Percentiles rank a stretch among this genome's conserved stretches.
Evolutionary conservation across 2,329 filamentous ascomycete species (phyloP).

Genomic region (Aspergillus melleus): DNA sequence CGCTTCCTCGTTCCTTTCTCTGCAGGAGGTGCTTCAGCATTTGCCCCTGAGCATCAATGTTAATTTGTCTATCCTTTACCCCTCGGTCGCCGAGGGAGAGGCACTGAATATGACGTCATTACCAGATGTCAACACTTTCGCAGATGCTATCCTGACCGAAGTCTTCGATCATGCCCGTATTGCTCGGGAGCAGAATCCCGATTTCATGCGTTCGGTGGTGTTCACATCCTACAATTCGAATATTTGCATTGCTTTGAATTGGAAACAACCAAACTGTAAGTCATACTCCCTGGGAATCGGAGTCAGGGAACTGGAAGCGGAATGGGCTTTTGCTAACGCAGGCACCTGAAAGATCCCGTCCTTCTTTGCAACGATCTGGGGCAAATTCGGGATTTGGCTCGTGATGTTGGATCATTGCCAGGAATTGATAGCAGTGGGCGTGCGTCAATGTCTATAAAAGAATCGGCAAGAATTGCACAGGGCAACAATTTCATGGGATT

Average conservation of each 20-base stretch:
- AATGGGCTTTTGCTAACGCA: slow-evolving; percentile 5
- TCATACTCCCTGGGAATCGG: slow-evolving; percentile 9
- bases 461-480: slow-evolving; percentile 87
- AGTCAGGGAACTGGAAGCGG: not conserved
- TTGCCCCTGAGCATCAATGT: slow-evolving; percentile 80
- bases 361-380: slow-evolving; percentile 93
- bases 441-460: slow-evolving; percentile 83
- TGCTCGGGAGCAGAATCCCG: slow-evolving; percentile 64
- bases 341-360: slow-evolving; percentile 65
- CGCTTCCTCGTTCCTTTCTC: slow-evolving; percentile 72
- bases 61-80: slow-evolving; percentile 90
- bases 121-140: slow-evolving; percentile 80
- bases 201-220: slow-evolving; percentile 80
- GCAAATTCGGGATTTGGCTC: slow-evolving; percentile 42
- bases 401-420: slow-evolving; percentile 39
- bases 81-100: slow-evolving; percentile 71
- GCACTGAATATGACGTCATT: slow-evolving; percentile 69
- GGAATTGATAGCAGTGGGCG: slow-evolving; percentile 63
- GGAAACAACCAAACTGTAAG: slow-evolving; percentile 96
- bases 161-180: slow-evolving; percentile 88
- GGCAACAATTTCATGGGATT: slow-evolving; percentile 98
- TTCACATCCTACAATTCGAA: slow-evolving; percentile 91
- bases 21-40: slow-evolving; percentile 72
- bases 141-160: slow-evolving; percentile 76
- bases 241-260: slow-evolving; percentile 92